Percentiles rank a stretch among this genome's conserved stretches.
Evolutionary conservation across 202 grass and related monocot species (phyloP).

Genomic region (Setaria viridis): DNA sequence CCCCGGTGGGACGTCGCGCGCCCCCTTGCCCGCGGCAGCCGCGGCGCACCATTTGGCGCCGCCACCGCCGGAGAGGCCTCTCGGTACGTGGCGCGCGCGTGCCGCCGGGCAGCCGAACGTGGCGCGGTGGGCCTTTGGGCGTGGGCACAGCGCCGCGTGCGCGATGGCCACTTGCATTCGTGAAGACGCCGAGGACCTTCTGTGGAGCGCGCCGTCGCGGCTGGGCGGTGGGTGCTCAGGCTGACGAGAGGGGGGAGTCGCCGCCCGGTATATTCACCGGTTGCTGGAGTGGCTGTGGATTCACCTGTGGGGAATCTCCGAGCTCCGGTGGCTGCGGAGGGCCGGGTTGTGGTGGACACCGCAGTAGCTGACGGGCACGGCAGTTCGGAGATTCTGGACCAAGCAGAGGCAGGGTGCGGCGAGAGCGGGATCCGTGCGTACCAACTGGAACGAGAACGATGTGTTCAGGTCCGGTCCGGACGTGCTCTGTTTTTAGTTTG

Average conservation of each 20-base stretch:
- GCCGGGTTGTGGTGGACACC: slow-evolving; percentile 20
- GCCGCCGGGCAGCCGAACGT: not conserved
- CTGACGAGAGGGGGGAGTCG: not conserved
- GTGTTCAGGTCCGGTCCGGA: not conserved
- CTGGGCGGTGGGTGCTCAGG: no score
- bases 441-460: not conserved
- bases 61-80: not conserved
- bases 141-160: not conserved
- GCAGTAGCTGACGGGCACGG: slow-evolving; percentile 34
- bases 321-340: not conserved
- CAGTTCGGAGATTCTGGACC: slow-evolving; percentile 14
- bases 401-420: not conserved
- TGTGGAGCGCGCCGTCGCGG: no score
- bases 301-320: not conserved
- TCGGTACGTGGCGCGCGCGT: not conserved
- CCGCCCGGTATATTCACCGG: slow-evolving; percentile 11
- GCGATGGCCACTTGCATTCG: slow-evolving; percentile 43
- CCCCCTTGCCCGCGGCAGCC: not conserved
- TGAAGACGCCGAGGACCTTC: not conserved
- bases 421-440: not conserved
- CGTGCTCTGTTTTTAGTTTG: not conserved
- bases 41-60: not conserved
- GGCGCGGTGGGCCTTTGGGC: not conserved
- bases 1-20: not conserved
- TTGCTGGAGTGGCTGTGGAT: not conserved